Conservation (phyloP, 257 asterid species). For the Paraleonurus japonicus region DNA sequence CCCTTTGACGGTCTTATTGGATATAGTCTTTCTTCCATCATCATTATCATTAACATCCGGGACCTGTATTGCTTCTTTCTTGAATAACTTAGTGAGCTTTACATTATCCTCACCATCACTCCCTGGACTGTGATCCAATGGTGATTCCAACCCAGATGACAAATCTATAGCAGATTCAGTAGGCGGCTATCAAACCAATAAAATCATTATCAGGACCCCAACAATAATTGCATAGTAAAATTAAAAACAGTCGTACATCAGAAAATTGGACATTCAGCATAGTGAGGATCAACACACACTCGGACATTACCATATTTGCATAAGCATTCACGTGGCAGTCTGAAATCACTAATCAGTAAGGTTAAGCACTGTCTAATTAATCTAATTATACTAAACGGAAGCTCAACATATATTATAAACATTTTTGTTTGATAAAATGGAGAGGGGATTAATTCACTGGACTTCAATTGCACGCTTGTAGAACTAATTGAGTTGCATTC, state of each 20-base stretch:
- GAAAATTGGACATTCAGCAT: slow-evolving; percentile 1
- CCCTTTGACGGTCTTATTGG: slow-evolving; percentile 30
- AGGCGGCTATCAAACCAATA: slow-evolving; percentile 42
- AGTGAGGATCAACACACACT: not conserved
- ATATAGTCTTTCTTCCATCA: slow-evolving; percentile 24
- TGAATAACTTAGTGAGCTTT: slow-evolving; percentile 50
- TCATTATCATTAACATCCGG: slow-evolving; percentile 25
- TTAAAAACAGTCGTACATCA: not conserved
- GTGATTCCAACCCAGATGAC: slow-evolving; percentile 60
- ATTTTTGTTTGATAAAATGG: not conserved
- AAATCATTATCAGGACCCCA: slow-evolving; percentile 21
- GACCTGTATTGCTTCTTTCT: slow-evolving; percentile 29
- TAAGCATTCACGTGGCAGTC: not conserved
- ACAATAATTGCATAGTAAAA: not conserved
- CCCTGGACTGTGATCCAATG: slow-evolving; percentile 30
- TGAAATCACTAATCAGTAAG: not conserved
- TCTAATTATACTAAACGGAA: not conserved
- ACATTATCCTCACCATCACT: slow-evolving; percentile 59
- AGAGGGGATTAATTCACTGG: not conserved
- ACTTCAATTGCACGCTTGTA: not conserved
- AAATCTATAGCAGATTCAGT: slow-evolving; percentile 36
- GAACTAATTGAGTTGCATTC: not conserved
- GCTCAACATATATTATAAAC: not conserved
- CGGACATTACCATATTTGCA: not conserved
- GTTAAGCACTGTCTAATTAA: not conserved